These are phyloP conservation scores for Plasmodium adleri DNA, from an alignment of 169 alveolate genomes.

Conservation along the genomic window DNA sequence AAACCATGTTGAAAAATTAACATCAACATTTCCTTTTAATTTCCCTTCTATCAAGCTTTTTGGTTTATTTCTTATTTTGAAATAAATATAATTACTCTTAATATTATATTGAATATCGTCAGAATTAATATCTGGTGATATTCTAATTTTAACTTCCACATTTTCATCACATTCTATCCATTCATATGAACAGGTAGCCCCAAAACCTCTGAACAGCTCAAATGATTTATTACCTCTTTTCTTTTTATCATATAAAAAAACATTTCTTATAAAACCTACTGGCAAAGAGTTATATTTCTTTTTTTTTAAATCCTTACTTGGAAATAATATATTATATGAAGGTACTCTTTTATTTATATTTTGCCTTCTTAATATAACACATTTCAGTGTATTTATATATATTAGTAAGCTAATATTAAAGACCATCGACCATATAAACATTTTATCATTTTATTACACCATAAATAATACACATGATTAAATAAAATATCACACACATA, in stretches of 20 bases:
- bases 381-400: too few relatives aligned
- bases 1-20: slow-evolving; percentile 66
- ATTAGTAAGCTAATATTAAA: too few relatives aligned
- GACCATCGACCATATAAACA: too few relatives aligned
- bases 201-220: slow-evolving; percentile 24
- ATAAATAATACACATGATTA: too few relatives aligned
- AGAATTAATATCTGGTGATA: slow-evolving; percentile 36
- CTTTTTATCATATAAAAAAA: slow-evolving; percentile 7
- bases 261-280: slow-evolving; percentile 5
- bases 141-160: slow-evolving; percentile 37
- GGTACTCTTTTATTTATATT: too few relatives aligned
- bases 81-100: slow-evolving; percentile 40
- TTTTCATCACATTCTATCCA: slow-evolving; percentile 66
- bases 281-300: neutral
- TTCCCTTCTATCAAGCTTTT: slow-evolving; percentile 70
- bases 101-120: slow-evolving; percentile 52
- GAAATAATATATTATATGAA: neutral
- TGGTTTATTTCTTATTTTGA: slow-evolving; percentile 54
- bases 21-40: slow-evolving; percentile 55
- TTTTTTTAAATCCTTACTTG: neutral
- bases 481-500: too few relatives aligned
- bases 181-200: slow-evolving; percentile 67
- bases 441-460: too few relatives aligned
- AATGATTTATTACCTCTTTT: neutral
- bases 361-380: too few relatives aligned